phyloP scores from a whole-genome alignment of 805 yeast species.

The Ogataea henricii region DNA sequence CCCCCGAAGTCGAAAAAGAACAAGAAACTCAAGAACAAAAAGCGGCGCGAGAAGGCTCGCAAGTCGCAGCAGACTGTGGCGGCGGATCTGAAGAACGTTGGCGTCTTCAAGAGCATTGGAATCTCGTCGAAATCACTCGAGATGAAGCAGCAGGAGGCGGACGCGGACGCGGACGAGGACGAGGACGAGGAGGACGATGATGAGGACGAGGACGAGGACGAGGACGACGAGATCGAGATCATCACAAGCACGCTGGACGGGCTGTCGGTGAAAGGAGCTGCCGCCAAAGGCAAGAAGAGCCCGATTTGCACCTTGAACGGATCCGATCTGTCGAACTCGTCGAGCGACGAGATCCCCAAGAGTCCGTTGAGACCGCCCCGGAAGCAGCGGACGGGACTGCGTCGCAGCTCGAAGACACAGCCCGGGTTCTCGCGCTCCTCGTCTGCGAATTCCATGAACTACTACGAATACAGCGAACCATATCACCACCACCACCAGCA shows the following conservation, averaged over 20 bases:
- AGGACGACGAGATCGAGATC: slow-evolving; percentile 16
- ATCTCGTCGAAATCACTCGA: slow-evolving; percentile 27
- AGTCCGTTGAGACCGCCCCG: not conserved
- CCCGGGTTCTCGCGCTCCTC: slow-evolving; percentile 20
- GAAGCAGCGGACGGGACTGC: not conserved
- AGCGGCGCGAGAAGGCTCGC: slow-evolving; percentile 17
- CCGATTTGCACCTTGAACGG: slow-evolving; percentile 6
- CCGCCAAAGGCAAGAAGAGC: not conserved
- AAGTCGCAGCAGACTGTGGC: slow-evolving; percentile 13
- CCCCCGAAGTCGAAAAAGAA: slow-evolving; percentile 54
- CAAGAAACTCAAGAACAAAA: slow-evolving; percentile 45
- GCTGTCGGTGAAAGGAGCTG: slow-evolving; percentile 1
- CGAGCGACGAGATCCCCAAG: slow-evolving; percentile 1
- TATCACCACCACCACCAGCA: slow-evolving; percentile 4
- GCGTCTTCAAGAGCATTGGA: slow-evolving; percentile 28
- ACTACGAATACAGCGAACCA: slow-evolving; percentile 13
- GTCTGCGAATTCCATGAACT: slow-evolving; percentile 17
- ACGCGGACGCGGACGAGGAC: slow-evolving; percentile 4
- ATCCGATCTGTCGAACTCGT: slow-evolving; percentile 8
- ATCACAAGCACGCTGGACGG: slow-evolving; percentile 11
- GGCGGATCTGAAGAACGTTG: slow-evolving; percentile 15
- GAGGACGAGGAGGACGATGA: not conserved
- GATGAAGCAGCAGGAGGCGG: slow-evolving; percentile 4
- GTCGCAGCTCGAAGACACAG: not conserved
- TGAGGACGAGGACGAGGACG: slow-evolving; percentile 10